Conservation (phyloP, 1,139 yeast species). For the Debaryomyces nepalensis region DNA sequence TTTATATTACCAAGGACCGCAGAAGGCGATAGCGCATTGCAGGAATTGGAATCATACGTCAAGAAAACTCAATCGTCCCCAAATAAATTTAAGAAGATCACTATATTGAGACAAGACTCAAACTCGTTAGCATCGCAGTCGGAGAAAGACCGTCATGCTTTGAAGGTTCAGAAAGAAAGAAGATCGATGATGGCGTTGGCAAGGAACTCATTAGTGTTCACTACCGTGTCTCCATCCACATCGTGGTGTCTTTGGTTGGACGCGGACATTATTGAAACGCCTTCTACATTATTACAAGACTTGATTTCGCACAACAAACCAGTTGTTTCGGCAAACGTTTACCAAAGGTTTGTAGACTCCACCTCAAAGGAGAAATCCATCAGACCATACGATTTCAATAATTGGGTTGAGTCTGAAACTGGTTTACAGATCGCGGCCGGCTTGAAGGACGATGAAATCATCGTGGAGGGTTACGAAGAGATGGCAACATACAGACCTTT, state of each 20-base stretch:
- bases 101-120: slow-evolving; percentile 89
- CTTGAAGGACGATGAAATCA: slow-evolving; percentile 84
- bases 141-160: slow-evolving; percentile 77
- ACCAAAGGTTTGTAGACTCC: slow-evolving; percentile 73
- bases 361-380: slow-evolving; percentile 60
- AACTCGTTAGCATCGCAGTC: slow-evolving; percentile 67
- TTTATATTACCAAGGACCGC: slow-evolving; percentile 83
- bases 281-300: slow-evolving; percentile 80
- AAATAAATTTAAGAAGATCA: slow-evolving; percentile 73
- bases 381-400: slow-evolving; percentile 92
- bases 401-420: slow-evolving; percentile 93
- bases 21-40: slow-evolving; percentile 80
- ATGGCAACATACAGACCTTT: slow-evolving; percentile 94
- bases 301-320: slow-evolving; percentile 86
- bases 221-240: slow-evolving; percentile 87
- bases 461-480: slow-evolving; percentile 91
- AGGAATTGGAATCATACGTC: slow-evolving; percentile 71
- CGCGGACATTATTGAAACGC: slow-evolving; percentile 90
- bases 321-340: slow-evolving; percentile 88
- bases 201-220: slow-evolving; percentile 84
- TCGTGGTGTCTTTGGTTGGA: slow-evolving; percentile 97
- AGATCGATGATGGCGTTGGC: slow-evolving; percentile 92
- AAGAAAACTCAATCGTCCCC: slow-evolving; percentile 61
- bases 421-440: slow-evolving; percentile 74
- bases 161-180: slow-evolving; percentile 84